Base-by-base conservation (phyloP, 2,329 filamentous ascomycete genomes). In the Pestalotiopsis sp. region DNA sequence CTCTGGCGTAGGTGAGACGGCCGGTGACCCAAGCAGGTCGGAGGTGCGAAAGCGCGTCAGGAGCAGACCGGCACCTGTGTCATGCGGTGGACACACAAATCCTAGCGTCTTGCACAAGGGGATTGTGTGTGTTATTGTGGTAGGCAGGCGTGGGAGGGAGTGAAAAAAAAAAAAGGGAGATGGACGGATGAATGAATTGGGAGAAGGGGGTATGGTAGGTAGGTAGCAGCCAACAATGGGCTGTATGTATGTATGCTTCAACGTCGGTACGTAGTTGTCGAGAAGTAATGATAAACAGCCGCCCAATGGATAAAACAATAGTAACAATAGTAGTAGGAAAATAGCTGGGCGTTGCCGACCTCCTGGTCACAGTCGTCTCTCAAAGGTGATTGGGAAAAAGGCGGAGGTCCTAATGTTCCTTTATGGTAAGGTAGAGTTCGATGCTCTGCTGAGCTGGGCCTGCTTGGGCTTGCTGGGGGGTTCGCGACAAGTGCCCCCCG, bases 11-110 rank as follows among this genome's bases (percentile, higher is more conserved):
- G 64, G 52, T 58, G 64, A 66, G 56, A 66, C 64, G 56, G 64
- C 55, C 64, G 62, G 44, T 48, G 62, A 57, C 62, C 62, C 62
- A 65, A 48, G 62, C 62, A 38, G 62, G 55, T 59, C 39, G 52
- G 55, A 40, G 52, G 26, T 10, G 30, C 20, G 22, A 40, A 48
- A 59, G 26, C 55, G 39, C 30, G 55, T 30, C 26, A 55, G 30
- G 55, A 30, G n/a, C 35, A 26, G 9, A 35, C n/a, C 40, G n/a
- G 55, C 35, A 30, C n/a, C 30, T 58, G 64, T 56, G 55, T 66
- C 52, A 66, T 39, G 56, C 64, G 55, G 52, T 66, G 64, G 64
- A 66, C 26, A 48, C 52, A 52, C 44, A 52, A 52, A 52, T 52
- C 44, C 30, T 52, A 52, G 44, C 44, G 44, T n/a, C 17, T 52